Base-by-base conservation (phyloP, 345 rosid genomes). In the Cardamine occulta region DNA sequence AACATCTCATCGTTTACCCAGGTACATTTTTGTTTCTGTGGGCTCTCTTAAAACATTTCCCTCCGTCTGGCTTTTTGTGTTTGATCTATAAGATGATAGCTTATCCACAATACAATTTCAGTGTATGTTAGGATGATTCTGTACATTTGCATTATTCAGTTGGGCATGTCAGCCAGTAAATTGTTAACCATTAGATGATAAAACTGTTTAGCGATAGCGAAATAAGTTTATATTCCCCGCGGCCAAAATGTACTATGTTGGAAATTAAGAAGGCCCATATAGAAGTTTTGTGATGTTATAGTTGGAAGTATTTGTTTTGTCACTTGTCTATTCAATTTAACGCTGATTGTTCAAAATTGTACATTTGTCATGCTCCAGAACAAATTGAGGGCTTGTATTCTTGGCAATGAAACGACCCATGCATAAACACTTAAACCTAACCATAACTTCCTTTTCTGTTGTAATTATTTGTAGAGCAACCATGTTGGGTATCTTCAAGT, bases 401-500 rank as follows among this genome's bases (percentile, higher is more conserved):
- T 67, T 67, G 18, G 37, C 37, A 31, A 15, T 29, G 4, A 48
- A 37, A 51, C 52, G 28, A 24, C 47, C 34, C 15, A 1, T 49
- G 42, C 39, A 40, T 18, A 28, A 60, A 63, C 53, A 76, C 65
- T 63, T 63, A 35, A 53, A 44, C 44, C 10, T 56, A 71, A 34
- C n/a, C 1, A 4, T 28, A 60, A 15, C 23, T 26, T 21, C 39
- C 18, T 78, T 39, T 57, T 66, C 24, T 59, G 31, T 21, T 49
- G 28, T 59, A 28, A 45, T 31, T 12, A 39, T 65, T 57, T 64
- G 68, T 74, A 89, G 88, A 54, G 72, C 37, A 86, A 88, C 68
- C 82, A 58, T 80, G 80, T 82, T 73, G 57, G 88, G 63, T 91
- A 87, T 83, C 73, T 84, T 74, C 91, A 94, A 70, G 89, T 87